These are phyloP conservation scores for Yamadazyma triangularis DNA, from an alignment of 1,139 yeast genomes.

Conservation along the genomic window DNA sequence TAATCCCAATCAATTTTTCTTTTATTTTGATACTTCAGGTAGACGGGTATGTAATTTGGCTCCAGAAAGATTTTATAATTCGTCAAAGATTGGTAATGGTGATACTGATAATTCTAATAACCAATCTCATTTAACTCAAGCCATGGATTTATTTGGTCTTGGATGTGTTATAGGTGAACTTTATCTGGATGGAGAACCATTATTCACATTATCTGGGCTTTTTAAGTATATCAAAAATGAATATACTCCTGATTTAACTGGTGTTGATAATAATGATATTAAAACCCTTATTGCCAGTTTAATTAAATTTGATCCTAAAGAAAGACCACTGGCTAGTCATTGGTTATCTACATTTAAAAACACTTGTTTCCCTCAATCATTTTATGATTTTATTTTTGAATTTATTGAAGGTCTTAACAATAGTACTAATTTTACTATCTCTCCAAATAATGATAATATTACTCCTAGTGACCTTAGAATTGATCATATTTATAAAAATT, in stretches of 20 bases:
- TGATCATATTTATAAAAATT: constrained; percentile 53
- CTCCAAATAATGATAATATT: constrained; percentile 16
- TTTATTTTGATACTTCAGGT: constrained; percentile 86
- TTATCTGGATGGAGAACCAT: constrained; percentile 79
- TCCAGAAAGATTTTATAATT: constrained; percentile 75
- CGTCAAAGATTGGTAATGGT: constrained; percentile 18
- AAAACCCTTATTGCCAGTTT: constrained; percentile 55
- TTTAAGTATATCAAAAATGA: constrained; percentile 76
- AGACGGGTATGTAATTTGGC: constrained; percentile 88
- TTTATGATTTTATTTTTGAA: constrained; percentile 66
- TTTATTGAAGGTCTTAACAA: constrained; percentile 47
- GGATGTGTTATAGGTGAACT: constrained; percentile 94
- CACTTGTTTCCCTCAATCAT: constrained; percentile 62
- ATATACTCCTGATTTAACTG: constrained; percentile 55
- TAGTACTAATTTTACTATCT: constrained; percentile 15
- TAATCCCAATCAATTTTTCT: constrained; percentile 91
- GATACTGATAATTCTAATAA: constrained; percentile 26
- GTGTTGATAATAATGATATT: constrained; percentile 48
- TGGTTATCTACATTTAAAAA: constrained; percentile 49
- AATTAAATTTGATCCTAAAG: constrained; percentile 57
- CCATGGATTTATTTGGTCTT: constrained; percentile 84
- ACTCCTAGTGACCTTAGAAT: constrained; percentile 56
- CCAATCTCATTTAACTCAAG: constrained; percentile 41
- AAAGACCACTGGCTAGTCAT: constrained; percentile 53
- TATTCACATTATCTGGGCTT: constrained; percentile 80